phyloP scores from a whole-genome alignment of 2,329 filamentous ascomycete genomes.

The Aspergillus ochraceus region DNA sequence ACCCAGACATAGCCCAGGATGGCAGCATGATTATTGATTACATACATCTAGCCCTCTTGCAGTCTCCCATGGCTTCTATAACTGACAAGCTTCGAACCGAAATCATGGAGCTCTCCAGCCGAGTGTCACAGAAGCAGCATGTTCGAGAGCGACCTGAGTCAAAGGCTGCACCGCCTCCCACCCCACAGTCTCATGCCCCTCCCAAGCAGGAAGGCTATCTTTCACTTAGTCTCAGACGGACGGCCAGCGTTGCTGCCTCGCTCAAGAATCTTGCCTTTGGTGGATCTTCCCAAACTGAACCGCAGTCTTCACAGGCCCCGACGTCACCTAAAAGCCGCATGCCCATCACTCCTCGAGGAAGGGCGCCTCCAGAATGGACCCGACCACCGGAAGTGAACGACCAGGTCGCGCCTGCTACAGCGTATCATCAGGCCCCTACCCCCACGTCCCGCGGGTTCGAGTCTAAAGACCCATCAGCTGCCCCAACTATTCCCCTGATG shows the following conservation, averaged over 20 bases:
- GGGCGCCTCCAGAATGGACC: constrained; percentile 59
- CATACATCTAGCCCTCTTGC: constrained; percentile 73
- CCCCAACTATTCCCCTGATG: constrained; percentile 69
- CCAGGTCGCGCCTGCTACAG: constrained; percentile 62
- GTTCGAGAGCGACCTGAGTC: constrained; percentile 32
- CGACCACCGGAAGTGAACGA: constrained; percentile 75
- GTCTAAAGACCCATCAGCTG: constrained; percentile 58
- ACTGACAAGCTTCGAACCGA: constrained; percentile 75
- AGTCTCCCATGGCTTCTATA: constrained; percentile 71
- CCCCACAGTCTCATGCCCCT: constrained; percentile 50
- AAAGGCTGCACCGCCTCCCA: constrained; percentile 42
- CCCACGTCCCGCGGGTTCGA: constrained; percentile 77
- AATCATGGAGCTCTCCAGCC: constrained; percentile 37
- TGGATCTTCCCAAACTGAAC: constrained; percentile 37
- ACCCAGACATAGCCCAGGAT: constrained; percentile 86
- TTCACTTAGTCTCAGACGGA: constrained; percentile 60
- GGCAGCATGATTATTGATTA: constrained; percentile 84
- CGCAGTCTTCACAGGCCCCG: constrained; percentile 24
- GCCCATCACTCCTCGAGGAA: constrained; percentile 49
- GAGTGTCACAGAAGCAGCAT: constrained; percentile 41
- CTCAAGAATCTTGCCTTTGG: constrained; percentile 63
- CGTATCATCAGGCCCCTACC: constrained; percentile 73
- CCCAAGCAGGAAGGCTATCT: constrained; percentile 62
- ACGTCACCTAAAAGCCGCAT: constrained; percentile 34
- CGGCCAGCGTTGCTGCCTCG: constrained; percentile 64